Conservation (phyloP, 1,284 basidiomycete genomes). For the Ceratobasidium sp. region DNA sequence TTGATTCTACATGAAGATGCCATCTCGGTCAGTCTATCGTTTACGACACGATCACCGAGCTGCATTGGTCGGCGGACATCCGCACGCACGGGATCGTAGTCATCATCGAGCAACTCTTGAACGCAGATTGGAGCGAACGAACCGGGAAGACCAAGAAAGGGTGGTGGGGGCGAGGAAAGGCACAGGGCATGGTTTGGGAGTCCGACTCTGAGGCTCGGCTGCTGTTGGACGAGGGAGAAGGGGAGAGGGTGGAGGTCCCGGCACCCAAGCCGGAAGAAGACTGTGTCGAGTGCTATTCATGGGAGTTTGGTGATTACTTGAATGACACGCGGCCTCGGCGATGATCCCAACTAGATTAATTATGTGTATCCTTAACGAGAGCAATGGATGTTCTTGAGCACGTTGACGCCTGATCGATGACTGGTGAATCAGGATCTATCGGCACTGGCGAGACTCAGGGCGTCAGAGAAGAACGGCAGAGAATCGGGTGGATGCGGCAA, state of each 20-base stretch:
- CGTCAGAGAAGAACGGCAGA: background rate
- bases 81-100: conserved; percentile 43
- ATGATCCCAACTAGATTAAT: background rate
- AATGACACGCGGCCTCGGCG: conserved; percentile 29
- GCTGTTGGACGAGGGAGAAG: conserved; percentile 44
- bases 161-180: conserved; percentile 44
- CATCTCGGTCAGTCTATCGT: conserved; percentile 46
- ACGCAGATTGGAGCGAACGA: conserved; percentile 43
- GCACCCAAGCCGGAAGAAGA: conserved; percentile 54
- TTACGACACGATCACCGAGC: conserved; percentile 45
- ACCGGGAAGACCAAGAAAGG: background rate
- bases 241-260: conserved; percentile 43
- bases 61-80: conserved; percentile 44
- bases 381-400: background rate
- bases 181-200: conserved; percentile 4
- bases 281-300: conserved; percentile 59
- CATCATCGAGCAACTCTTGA: conserved; percentile 44
- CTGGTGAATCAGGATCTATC: background rate
- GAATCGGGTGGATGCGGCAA: background rate
- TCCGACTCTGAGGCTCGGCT: conserved; percentile 17
- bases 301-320: conserved; percentile 58
- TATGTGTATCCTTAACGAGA: conserved; percentile 33
- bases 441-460: background rate
- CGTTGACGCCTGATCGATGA: background rate
- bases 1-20: conserved; percentile 33